phyloP scores from a whole-genome alignment of 345 rosid species.

The Cardamine occulta region DNA sequence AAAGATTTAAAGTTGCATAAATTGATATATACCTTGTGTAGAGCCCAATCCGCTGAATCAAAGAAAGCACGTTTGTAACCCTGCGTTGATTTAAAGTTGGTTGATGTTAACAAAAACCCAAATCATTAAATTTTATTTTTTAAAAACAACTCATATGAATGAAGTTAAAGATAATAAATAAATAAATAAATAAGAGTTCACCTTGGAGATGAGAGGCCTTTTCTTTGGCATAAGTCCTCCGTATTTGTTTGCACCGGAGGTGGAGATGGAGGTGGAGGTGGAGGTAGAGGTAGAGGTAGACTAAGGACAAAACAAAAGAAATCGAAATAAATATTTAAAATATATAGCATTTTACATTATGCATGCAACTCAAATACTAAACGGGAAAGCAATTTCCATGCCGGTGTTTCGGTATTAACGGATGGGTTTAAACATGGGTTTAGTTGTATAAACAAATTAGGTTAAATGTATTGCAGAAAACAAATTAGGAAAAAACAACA shows the following conservation, averaged over 20 bases:
- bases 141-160: background rate
- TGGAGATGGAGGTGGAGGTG: conserved; percentile 22
- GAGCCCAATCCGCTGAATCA: conserved; percentile 95
- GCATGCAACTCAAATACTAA: background rate
- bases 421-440: background rate
- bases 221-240: conserved; percentile 83
- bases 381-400: conserved; percentile 13
- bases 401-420: background rate
- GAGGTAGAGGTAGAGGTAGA: conserved; percentile 36
- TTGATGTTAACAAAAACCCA: background rate
- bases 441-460: background rate
- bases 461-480: background rate
- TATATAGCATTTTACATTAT: background rate
- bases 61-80: conserved; percentile 82
- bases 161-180: background rate
- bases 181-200: background rate
- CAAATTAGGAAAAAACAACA: background rate
- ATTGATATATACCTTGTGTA: conserved; percentile 60
- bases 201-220: conserved; percentile 62
- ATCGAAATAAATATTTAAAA: background rate
- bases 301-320: conserved; percentile 10
- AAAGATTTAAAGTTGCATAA: background rate
- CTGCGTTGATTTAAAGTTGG: conserved; percentile 36
- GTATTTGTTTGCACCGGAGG: conserved; percentile 56
- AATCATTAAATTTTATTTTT: background rate